Percentiles rank a stretch among this genome's conserved stretches.
phyloP scores from a whole-genome alignment of 768 basidiomycete genomes.

The Cyclocybe cylindracea region DNA sequence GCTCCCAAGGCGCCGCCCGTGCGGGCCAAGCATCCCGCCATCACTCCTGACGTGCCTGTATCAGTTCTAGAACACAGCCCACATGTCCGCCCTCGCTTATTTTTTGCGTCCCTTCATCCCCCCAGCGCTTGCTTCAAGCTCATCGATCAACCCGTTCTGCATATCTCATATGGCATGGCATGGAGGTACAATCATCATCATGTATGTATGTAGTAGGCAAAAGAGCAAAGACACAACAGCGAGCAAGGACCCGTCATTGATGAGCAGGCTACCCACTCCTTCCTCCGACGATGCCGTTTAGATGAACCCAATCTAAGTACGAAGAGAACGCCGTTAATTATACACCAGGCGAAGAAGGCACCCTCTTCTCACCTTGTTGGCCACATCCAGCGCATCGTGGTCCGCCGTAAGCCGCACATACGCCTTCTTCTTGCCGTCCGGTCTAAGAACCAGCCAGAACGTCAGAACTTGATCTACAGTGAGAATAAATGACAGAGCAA shows the following conservation, averaged over 20 bases:
- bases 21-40: background rate
- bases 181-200: background rate
- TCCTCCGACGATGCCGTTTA: slow-evolving; percentile 36
- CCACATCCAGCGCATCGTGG: slow-evolving; percentile 95
- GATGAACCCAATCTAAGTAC: slow-evolving; percentile 87
- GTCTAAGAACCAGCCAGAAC: slow-evolving; percentile 44
- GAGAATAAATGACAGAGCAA: background rate
- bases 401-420: slow-evolving; percentile 95
- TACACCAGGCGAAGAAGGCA: background rate
- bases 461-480: background rate
- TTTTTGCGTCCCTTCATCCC: background rate
- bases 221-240: background rate
- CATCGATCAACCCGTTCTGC: background rate
- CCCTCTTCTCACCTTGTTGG: slow-evolving; percentile 76
- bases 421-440: slow-evolving; percentile 99
- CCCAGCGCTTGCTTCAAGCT: background rate
- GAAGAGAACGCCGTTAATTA: slow-evolving; percentile 5
- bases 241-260: background rate
- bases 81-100: background rate
- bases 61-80: background rate
- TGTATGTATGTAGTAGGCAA: slow-evolving; percentile 2
- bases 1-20: too few species aligned
- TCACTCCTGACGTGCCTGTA: slow-evolving; percentile 1
- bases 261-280: background rate
- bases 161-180: background rate